Percentiles rank a stretch among this genome's conserved stretches.
Conservation (phyloP, 2,329 filamentous ascomycete species). For the Chalaropsis thielavioides region DNA sequence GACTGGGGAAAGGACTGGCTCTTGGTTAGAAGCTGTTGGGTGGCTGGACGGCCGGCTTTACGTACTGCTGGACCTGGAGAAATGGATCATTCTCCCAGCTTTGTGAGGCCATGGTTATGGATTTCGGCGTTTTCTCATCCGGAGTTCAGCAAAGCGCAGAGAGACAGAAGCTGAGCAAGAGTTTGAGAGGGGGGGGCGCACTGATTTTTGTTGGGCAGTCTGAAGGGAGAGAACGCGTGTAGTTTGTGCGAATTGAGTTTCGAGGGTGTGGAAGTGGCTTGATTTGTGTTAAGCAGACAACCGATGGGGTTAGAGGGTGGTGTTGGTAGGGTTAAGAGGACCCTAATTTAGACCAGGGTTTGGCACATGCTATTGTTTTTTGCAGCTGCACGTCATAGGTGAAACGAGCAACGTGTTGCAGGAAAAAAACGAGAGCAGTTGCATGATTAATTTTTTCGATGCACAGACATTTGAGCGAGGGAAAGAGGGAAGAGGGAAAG, state of each 20-base stretch:
- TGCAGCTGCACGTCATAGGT: neutral
- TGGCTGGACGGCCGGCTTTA: constrained; percentile 13
- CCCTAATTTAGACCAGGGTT: neutral
- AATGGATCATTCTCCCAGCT: constrained; percentile 55
- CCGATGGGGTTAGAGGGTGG: neutral
- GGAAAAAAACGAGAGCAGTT: neutral
- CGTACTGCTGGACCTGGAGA: constrained; percentile 57
- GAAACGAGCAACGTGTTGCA: neutral
- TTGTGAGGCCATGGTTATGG: constrained; percentile 48
- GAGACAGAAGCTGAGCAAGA: neutral
- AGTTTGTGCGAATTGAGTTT: no score
- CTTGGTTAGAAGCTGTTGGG: no score
- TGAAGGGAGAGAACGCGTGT: no score
- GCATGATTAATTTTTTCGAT: neutral
- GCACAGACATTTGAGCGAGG: neutral
- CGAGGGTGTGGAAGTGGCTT: neutral
- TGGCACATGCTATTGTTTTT: neutral
- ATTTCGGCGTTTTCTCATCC: constrained; percentile 9
- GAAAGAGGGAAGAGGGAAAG: no score
- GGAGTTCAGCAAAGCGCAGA: neutral
- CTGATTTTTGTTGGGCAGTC: neutral
- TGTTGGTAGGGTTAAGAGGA: no score
- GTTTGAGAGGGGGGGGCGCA: neutral
- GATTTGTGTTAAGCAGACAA: neutral
- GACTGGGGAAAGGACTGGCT: no score